These are phyloP conservation scores for Albatrellus ellisii DNA, from an alignment of 768 basidiomycete genomes.

Conservation along the genomic window DNA sequence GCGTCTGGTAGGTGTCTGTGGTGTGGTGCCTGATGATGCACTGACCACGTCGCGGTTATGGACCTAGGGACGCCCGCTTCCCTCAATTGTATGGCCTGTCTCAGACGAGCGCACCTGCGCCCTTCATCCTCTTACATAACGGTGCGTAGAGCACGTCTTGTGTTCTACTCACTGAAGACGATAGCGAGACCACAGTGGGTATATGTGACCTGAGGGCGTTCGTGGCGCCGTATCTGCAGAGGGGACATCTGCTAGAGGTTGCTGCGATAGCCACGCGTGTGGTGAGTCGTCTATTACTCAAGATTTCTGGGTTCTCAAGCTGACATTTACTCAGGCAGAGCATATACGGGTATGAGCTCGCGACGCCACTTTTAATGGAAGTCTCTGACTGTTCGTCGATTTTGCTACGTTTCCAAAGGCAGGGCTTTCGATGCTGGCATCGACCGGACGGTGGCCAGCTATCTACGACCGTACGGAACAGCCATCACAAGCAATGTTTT, in stretches of 20 bases:
- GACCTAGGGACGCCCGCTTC: constrained; percentile 6
- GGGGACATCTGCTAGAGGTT: constrained; percentile 6
- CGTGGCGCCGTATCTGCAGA: constrained; percentile 1
- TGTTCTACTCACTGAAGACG: background rate
- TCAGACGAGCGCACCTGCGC: constrained; percentile 1
- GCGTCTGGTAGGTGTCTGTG: constrained; percentile 1
- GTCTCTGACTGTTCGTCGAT: background rate
- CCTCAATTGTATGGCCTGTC: constrained; percentile 5
- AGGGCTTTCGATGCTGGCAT: constrained; percentile 4
- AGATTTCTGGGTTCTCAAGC: background rate
- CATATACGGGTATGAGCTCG: constrained; percentile 2
- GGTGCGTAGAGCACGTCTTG: background rate
- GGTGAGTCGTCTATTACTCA: constrained; percentile 2
- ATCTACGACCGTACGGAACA: constrained; percentile 1
- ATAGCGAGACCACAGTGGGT: background rate
- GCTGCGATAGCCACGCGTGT: constrained; percentile 6
- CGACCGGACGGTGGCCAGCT: constrained; percentile 1
- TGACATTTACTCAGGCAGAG: background rate
- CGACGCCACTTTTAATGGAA: no score
- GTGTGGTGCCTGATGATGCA: background rate
- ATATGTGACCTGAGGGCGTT: constrained; percentile 5
- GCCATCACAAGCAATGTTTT: constrained; percentile 6
- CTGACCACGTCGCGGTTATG: background rate
- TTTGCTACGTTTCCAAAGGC: background rate
- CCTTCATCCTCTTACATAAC: constrained; percentile 3